phyloP scores from a whole-genome alignment of 2,329 filamentous ascomycete species.

The Phyllosticta citribraziliensis region DNA sequence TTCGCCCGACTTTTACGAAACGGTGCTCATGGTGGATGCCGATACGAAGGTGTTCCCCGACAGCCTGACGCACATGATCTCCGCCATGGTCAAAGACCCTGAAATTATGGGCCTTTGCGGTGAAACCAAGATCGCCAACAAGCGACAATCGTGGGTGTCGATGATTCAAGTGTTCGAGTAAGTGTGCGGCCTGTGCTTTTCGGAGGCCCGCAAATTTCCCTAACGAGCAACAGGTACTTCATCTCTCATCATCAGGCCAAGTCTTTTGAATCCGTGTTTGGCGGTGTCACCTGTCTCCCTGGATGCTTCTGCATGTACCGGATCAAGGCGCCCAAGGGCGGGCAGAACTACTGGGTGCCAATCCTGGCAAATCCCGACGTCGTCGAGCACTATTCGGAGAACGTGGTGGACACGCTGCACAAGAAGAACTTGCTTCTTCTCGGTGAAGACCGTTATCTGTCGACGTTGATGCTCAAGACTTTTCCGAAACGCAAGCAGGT shows the following conservation, averaged over 20 bases:
- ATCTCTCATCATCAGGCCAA: slow-evolving; percentile 96
- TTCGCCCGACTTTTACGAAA: slow-evolving; percentile 94
- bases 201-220: slow-evolving; percentile 16
- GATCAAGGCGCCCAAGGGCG: slow-evolving; percentile 97
- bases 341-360: slow-evolving; percentile 98
- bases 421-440: slow-evolving; percentile 91
- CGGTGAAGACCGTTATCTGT: slow-evolving; percentile 90
- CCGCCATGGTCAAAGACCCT: slow-evolving; percentile 97
- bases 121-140: slow-evolving; percentile 99
- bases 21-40: slow-evolving; percentile 97
- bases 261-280: slow-evolving; percentile 96
- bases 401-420: slow-evolving; percentile 95
- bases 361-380: slow-evolving; percentile 97
- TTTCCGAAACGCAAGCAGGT: slow-evolving; percentile 99
- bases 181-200: slow-evolving; percentile 17
- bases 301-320: slow-evolving; percentile 99
- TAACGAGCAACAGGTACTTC: slow-evolving; percentile 55
- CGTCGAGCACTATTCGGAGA: slow-evolving; percentile 98
- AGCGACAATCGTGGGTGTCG: slow-evolving; percentile 85
- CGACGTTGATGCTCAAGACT: slow-evolving; percentile 94
- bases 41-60: slow-evolving; percentile 99
- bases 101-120: slow-evolving; percentile 99
- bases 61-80: slow-evolving; percentile 96
- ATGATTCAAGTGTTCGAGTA: slow-evolving; percentile 97
- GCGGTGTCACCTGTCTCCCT: slow-evolving; percentile 95